Evolutionary conservation across 371 early-diverging fungal species (phyloP).

Genomic region (Mucor sp.): DNA sequence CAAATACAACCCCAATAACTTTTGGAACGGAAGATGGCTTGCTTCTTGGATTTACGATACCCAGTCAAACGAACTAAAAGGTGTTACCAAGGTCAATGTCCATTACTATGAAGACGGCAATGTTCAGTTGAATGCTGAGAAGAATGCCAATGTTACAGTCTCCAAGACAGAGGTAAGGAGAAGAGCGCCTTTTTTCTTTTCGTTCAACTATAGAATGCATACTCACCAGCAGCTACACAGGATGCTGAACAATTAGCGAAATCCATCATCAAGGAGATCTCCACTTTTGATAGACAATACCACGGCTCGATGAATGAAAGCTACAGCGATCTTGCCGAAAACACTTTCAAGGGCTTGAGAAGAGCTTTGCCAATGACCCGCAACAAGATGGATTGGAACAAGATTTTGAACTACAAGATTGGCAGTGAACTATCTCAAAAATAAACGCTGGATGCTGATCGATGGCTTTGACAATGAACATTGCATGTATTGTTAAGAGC

Average conservation of each 20-base stretch:
- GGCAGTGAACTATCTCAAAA: constrained; percentile 55
- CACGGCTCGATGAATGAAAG: constrained; percentile 84
- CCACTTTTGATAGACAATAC: constrained; percentile 77
- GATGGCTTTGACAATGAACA: not conserved
- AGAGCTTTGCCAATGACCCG: constrained; percentile 91
- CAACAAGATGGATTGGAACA: constrained; percentile 93
- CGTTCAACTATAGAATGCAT: not conserved
- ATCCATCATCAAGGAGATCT: constrained; percentile 65
- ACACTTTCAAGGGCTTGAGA: constrained; percentile 89
- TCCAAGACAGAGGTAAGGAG: constrained; percentile 25
- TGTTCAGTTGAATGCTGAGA: constrained; percentile 87
- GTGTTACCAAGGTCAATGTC: constrained; percentile 74
- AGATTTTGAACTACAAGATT: constrained; percentile 65
- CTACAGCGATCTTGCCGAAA: constrained; percentile 78
- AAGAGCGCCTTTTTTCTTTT: not conserved
- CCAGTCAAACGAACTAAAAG: constrained; percentile 64
- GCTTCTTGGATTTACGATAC: constrained; percentile 76
- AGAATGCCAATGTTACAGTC: constrained; percentile 56
- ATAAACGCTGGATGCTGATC: constrained; percentile 12
- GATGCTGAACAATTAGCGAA: constrained; percentile 52
- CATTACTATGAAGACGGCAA: constrained; percentile 99
- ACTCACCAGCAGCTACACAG: constrained; percentile 26
- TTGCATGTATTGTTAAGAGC: not conserved
- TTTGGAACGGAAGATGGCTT: constrained; percentile 95
- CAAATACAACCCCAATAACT: constrained; percentile 91